phyloP scores from a whole-genome alignment of 768 basidiomycete species.

The Tricholoma furcatifolium region DNA sequence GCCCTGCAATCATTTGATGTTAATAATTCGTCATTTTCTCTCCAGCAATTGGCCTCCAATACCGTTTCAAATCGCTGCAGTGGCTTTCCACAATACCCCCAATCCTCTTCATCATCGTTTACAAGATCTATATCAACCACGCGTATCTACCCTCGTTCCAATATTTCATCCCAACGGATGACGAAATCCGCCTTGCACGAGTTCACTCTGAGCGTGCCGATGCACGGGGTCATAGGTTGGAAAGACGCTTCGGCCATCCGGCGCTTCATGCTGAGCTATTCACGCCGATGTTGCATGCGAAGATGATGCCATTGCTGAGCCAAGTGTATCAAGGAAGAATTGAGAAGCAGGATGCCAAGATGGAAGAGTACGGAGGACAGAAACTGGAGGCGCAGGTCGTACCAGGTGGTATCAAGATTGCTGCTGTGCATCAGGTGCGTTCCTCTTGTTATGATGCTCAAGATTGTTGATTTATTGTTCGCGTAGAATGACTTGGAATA shows the following conservation, averaged over 20 bases:
- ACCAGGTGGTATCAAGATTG: slow-evolving; percentile 80
- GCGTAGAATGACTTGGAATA: slow-evolving; percentile 71
- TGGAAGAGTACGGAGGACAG: slow-evolving; percentile 79
- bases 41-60: slow-evolving; percentile 83
- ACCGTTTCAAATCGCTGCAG: slow-evolving; percentile 66
- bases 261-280: slow-evolving; percentile 84
- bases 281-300: slow-evolving; percentile 84
- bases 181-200: slow-evolving; percentile 71
- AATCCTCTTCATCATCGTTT: slow-evolving; percentile 70
- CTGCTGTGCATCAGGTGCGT: slow-evolving; percentile 71
- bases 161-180: slow-evolving; percentile 81
- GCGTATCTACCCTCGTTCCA: slow-evolving; percentile 68
- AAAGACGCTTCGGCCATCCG: slow-evolving; percentile 94
- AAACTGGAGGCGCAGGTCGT: slow-evolving; percentile 73
- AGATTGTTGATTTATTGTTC: no score
- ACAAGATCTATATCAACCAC: slow-evolving; percentile 83
- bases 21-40: slow-evolving; percentile 3
- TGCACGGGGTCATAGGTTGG: slow-evolving; percentile 67
- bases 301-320: slow-evolving; percentile 75
- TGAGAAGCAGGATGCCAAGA: slow-evolving; percentile 55
- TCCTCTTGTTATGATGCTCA: not conserved
- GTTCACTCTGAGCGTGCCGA: slow-evolving; percentile 81
- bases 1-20: not conserved
- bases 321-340: slow-evolving; percentile 80
- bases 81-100: slow-evolving; percentile 90